These are phyloP conservation scores for Boletus subparvulus DNA, from an alignment of 768 basidiomycete species.

Conservation along the genomic window DNA sequence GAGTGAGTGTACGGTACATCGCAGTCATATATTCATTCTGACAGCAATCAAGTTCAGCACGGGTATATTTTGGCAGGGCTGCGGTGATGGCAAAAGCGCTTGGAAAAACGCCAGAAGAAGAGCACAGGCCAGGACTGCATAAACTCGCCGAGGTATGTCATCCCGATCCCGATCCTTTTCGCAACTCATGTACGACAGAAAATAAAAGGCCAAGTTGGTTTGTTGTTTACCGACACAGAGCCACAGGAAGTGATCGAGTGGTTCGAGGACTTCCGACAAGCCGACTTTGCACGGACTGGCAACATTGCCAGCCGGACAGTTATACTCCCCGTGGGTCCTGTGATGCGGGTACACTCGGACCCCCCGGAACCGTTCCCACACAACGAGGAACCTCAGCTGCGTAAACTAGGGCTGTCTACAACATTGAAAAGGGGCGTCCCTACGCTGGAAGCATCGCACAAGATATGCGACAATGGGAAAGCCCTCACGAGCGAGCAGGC, in stretches of 20 bases:
- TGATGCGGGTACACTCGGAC: constrained; percentile 77
- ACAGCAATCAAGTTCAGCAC: constrained; percentile 50
- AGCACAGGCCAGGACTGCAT: constrained; percentile 75
- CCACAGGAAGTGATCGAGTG: constrained; percentile 92
- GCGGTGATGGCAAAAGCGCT: constrained; percentile 96
- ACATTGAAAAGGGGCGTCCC: constrained; percentile 86
- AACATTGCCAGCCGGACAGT: constrained; percentile 76
- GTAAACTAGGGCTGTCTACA: constrained; percentile 87
- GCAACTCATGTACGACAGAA: constrained; percentile 48
- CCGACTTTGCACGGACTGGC: constrained; percentile 90
- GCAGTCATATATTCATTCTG: constrained; percentile 2
- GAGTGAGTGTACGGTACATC: constrained; percentile 50
- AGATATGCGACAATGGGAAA: constrained; percentile 82
- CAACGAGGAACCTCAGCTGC: constrained; percentile 94
- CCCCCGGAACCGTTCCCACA: constrained; percentile 91
- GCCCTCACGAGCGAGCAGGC: constrained; percentile 82
- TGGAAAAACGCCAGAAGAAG: constrained; percentile 82
- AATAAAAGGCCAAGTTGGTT: constrained; percentile 92
- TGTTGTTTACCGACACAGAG: constrained; percentile 88
- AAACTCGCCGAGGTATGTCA: constrained; percentile 75
- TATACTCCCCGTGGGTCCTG: constrained; percentile 76
- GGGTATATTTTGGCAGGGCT: constrained; percentile 84
- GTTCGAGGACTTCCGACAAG: constrained; percentile 88
- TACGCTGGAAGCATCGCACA: constrained; percentile 74
- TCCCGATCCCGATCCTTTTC: constrained; percentile 4